These are phyloP conservation scores for Leccinum boreale DNA, from an alignment of 768 basidiomycete species.

Conservation along the genomic window DNA sequence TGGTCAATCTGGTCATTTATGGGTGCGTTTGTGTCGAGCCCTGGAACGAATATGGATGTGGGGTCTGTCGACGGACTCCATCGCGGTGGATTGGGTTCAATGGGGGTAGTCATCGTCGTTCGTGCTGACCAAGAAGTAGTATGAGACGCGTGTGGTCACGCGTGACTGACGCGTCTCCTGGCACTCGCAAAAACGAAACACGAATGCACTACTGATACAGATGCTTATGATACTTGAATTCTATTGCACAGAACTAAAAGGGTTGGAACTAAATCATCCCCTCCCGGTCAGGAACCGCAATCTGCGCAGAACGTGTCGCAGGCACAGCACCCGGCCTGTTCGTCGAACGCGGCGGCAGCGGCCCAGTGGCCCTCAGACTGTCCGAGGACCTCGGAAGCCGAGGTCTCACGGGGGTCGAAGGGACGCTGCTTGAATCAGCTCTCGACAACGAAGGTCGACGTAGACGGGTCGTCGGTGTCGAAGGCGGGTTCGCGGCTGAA, in stretches of 20 bases:
- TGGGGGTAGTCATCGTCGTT: conserved; percentile 34
- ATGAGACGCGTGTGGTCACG: conserved; percentile 19
- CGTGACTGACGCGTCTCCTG: conserved; percentile 20
- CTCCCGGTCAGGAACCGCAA: conserved; percentile 53
- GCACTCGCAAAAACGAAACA: neutral
- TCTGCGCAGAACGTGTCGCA: conserved; percentile 42
- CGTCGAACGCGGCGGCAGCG: conserved; percentile 61
- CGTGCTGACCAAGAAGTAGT: neutral
- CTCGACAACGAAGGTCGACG: conserved; percentile 25
- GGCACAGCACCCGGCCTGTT: conserved; percentile 59
- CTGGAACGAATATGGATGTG: conserved; percentile 61
- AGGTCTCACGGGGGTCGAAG: conserved; percentile 13
- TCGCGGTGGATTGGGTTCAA: conserved; percentile 60
- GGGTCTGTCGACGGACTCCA: conserved; percentile 70
- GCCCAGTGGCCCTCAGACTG: conserved; percentile 41
- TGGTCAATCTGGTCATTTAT: conserved; percentile 86
- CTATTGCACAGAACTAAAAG: too few relatives aligned
- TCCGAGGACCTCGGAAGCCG: conserved; percentile 29
- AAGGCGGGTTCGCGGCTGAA: conserved; percentile 12
- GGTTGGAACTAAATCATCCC: conserved; percentile 52
- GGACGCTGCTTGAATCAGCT: conserved; percentile 27
- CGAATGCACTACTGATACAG: neutral
- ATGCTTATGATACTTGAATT: too few relatives aligned
- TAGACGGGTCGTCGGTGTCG: conserved; percentile 24
- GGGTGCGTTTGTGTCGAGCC: conserved; percentile 66